Evolutionary conservation across 148 eudicot genomes (phyloP), one percentile per base, ranked within the genome.

Genomic region (Agrostemma githago): DNA sequence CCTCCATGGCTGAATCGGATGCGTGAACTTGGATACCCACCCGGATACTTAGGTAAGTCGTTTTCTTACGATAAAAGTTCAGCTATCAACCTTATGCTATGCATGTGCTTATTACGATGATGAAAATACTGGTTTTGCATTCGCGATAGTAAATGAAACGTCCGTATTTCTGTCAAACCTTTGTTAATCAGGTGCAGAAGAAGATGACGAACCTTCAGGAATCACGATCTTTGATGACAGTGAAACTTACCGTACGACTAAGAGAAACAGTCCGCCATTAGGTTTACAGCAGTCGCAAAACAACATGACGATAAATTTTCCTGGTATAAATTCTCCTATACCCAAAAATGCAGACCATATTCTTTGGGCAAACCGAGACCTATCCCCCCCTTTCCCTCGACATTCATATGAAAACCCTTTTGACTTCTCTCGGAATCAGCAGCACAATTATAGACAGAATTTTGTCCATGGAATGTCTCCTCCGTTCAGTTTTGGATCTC

Each of bases 1-100:
- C 88, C 89, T 77, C 90, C 88, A 60, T 87, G 88, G 88, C 86
- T 84, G 72, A 71, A 78, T 78, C 82, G 88, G 79, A 86, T 86
- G 90, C 86, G 88, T 2, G 85, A 87, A 79, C 39, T 89, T 57
- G 89, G 90, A 66, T 87, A 87, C 74, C 86, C 85, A 5, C 84
- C 80, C 5, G 90, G 90, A 79, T 87, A 85, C 72, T 79, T 84
- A 62, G 86, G 93, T 87, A 85, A 81, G 72, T 48, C 7, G 56
- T 62, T 59, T 71, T 53, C 66, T 37, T 9, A 59, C 6, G 38
- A 43, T 34, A 62, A 46, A 0, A 21, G 0, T 62, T 21, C n/a
- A 5, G 58, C 21, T 68, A 19, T 38, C 19, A 10, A 12, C 10
- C 34, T n/a, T 2, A 4, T 59, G 43, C 8, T 41, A 46, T 76